A percentile compares a stretch with the other conserved stretches of the same genome.
phyloP scores from a whole-genome alignment of 2,329 filamentous ascomycete genomes.

The Lasiodiplodia hormozganensis region DNA sequence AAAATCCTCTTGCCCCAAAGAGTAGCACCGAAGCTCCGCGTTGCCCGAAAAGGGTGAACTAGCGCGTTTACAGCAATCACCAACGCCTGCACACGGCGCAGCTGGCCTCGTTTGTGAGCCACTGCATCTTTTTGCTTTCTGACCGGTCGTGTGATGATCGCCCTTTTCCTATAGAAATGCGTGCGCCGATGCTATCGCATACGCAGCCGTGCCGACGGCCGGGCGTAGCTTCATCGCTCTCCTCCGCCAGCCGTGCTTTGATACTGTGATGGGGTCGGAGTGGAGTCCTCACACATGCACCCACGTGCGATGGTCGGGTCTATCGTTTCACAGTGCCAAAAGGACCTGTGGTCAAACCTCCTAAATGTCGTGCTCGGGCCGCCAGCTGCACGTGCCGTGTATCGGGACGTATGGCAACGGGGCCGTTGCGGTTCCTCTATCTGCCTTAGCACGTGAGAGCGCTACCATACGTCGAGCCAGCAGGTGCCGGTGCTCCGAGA shows the following conservation, averaged over 20 bases:
- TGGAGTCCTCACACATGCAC: conserved; percentile 9
- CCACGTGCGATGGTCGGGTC: neutral
- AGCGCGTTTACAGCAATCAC: neutral
- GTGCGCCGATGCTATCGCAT: neutral
- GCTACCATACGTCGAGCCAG: conserved; percentile 1
- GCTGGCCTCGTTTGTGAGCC: neutral
- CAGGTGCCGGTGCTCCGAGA: neutral
- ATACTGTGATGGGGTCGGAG: neutral
- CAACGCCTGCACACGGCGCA: neutral
- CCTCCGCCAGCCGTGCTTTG: conserved; percentile 1
- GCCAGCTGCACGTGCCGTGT: conserved; percentile 9
- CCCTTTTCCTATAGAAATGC: neutral
- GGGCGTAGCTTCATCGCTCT: neutral
- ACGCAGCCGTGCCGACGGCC: neutral
- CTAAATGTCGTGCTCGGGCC: conserved; percentile 2
- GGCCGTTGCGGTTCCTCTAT: conserved; percentile 1
- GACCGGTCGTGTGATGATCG: conserved; percentile 4
- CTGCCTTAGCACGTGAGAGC: conserved; percentile 4
- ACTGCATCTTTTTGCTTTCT: neutral
- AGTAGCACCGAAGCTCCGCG: conserved; percentile 18
- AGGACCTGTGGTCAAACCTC: neutral
- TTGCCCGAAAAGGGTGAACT: neutral
- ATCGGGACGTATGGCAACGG: conserved; percentile 3
- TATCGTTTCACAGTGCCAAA: conserved; percentile 7
- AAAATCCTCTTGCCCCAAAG: conserved; percentile 21